Percentiles rank a stretch among this genome's conserved stretches.
These are phyloP conservation scores for Penicilliopsis zonata DNA, from an alignment of 495 filamentous ascomycete genomes.

Conservation along the genomic window DNA sequence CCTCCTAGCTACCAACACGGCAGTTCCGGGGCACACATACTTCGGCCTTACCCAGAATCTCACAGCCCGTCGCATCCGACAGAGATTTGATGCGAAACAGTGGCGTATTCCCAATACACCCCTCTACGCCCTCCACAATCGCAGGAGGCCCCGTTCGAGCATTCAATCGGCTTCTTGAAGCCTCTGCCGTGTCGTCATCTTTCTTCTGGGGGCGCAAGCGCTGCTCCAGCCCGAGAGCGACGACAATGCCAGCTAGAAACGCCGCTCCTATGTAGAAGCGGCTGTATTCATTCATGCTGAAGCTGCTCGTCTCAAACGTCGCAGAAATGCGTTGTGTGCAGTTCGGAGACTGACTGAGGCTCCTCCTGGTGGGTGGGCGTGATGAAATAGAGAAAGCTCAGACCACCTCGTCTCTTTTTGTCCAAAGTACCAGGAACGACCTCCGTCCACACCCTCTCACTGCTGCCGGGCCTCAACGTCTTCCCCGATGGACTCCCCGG, in stretches of 20 bases:
- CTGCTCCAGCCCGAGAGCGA: slow-evolving; percentile 56
- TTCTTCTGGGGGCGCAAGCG: slow-evolving; percentile 43
- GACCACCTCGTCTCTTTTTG: slow-evolving; percentile 8
- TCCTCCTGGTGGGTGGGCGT: too few relatives aligned
- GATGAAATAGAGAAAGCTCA: slow-evolving; percentile 23
- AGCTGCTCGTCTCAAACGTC: too few relatives aligned
- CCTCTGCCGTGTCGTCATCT: slow-evolving; percentile 3
- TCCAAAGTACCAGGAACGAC: slow-evolving; percentile 2
- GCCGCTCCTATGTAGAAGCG: slow-evolving; percentile 47
- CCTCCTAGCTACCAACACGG: too few relatives aligned
- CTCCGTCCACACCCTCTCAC: slow-evolving; percentile 1
- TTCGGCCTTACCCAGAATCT: slow-evolving; percentile 90
- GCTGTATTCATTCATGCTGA: slow-evolving; percentile 17
- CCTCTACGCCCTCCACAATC: slow-evolving; percentile 67
- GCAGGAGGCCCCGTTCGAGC: slow-evolving; percentile 26
- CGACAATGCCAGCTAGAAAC: slow-evolving; percentile 59
- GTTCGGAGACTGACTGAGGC: too few relatives aligned
- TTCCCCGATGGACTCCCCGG: slow-evolving; percentile 65
- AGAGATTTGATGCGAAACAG: slow-evolving; percentile 79
- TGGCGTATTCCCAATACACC: slow-evolving; percentile 88
- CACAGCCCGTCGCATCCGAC: slow-evolving; percentile 83
- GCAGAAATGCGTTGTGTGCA: too few relatives aligned
- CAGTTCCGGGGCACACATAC: too few relatives aligned
- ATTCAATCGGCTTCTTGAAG: slow-evolving; percentile 6
- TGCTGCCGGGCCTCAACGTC: slow-evolving; percentile 3